These are phyloP conservation scores for Chlamydomonas sp. DNA, from an alignment of 139 green algal species.

Conservation along the genomic window DNA sequence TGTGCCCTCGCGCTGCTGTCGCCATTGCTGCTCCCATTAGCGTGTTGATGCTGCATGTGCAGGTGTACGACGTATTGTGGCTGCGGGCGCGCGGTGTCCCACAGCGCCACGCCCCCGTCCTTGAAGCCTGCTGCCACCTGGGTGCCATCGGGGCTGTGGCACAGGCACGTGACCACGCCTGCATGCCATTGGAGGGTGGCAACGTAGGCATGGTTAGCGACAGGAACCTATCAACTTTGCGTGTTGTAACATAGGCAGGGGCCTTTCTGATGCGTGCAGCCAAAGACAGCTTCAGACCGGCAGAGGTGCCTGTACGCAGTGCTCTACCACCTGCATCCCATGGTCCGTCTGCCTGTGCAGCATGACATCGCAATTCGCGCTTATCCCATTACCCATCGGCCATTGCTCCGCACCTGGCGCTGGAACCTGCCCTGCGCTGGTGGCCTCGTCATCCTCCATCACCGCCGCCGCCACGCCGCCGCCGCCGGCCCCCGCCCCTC, in stretches of 20 bases:
- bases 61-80: too few species aligned
- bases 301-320: too few species aligned
- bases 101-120: constrained; percentile 16
- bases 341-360: too few species aligned
- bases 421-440: not conserved
- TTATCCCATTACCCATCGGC: too few species aligned
- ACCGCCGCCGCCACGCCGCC: not conserved
- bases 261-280: too few species aligned
- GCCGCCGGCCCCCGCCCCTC: not conserved
- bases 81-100: not conserved
- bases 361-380: too few species aligned
- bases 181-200: too few species aligned
- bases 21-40: too few species aligned
- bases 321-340: too few species aligned
- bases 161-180: constrained; percentile 16
- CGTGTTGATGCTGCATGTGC: too few species aligned
- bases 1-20: not conserved
- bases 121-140: constrained; percentile 15
- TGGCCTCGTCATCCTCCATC: constrained; percentile 3
- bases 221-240: not conserved
- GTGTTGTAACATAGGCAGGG: not conserved
- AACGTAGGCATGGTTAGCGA: too few species aligned
- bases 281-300: too few species aligned
- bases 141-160: constrained; percentile 13
- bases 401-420: constrained; percentile 21